Evolutionary conservation across 2,329 filamentous ascomycete genomes (phyloP).

Genomic region (Botrytis byssoidea): DNA sequence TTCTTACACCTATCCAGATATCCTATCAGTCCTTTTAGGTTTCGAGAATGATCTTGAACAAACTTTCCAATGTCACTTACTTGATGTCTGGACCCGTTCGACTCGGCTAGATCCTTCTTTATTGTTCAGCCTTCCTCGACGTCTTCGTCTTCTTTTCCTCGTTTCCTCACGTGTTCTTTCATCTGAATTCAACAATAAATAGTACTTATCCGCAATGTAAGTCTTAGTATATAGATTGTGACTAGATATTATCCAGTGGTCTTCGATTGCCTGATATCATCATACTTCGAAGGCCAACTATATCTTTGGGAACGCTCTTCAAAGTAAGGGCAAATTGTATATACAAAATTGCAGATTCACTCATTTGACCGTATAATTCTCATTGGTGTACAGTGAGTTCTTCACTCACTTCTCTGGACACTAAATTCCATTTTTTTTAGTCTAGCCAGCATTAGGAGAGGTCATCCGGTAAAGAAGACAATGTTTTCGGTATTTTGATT

Average conservation of each 20-base stretch:
- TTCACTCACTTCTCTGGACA: accelerated
- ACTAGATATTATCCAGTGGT: neutral
- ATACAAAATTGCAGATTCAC: neutral
- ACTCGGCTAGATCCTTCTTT: neutral
- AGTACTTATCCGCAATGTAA: accelerated
- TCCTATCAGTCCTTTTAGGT: accelerated
- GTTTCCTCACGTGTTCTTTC: neutral
- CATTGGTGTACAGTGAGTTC: neutral
- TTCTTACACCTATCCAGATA: neutral
- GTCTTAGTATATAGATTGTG: accelerated
- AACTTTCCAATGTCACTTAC: neutral
- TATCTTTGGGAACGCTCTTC: neutral
- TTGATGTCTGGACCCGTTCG: neutral
- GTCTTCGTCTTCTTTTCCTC: neutral
- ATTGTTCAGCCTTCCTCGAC: neutral
- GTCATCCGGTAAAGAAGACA: accelerated
- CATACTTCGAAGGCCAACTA: neutral
- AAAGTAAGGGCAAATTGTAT: accelerated
- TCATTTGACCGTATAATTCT: neutral
- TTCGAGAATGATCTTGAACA: neutral
- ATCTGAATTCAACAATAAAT: neutral
- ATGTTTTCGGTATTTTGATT: neutral
- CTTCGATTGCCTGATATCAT: neutral
- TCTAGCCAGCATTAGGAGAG: accelerated
- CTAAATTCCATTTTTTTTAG: accelerated